These are phyloP conservation scores for Aspergillus fructus DNA, from an alignment of 2,329 filamentous ascomycete genomes.

Conservation along the genomic window DNA sequence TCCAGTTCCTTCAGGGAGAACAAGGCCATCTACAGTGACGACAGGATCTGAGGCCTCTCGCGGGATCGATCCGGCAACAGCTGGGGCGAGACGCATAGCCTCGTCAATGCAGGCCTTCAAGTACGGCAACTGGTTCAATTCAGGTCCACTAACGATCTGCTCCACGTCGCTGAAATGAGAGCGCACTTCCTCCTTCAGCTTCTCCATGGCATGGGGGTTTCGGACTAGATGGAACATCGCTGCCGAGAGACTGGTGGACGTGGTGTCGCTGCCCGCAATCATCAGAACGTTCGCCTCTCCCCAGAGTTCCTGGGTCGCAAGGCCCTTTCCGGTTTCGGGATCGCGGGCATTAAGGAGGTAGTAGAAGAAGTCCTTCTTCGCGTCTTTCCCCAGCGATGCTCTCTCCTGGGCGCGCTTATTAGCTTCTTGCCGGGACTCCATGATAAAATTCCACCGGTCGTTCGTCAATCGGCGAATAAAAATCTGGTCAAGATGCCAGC, in stretches of 20 bases:
- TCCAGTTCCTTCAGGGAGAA: constrained; percentile 54
- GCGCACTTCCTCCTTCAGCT: constrained; percentile 38
- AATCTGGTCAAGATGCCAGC: constrained; percentile 65
- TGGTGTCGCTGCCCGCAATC: constrained; percentile 71
- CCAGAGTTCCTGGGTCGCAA: constrained; percentile 67
- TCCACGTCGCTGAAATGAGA: constrained; percentile 34
- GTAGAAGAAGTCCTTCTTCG: constrained; percentile 74
- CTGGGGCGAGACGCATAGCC: constrained; percentile 40
- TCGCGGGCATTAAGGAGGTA: constrained; percentile 71
- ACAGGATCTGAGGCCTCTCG: constrained; percentile 41
- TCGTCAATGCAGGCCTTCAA: constrained; percentile 45
- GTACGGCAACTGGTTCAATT: constrained; percentile 38
- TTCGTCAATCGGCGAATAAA: constrained; percentile 67
- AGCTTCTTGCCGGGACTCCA: constrained; percentile 67
- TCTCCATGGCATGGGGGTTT: constrained; percentile 29
- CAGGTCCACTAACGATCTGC: constrained; percentile 36
- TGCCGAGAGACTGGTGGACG: constrained; percentile 59
- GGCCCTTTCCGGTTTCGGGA: constrained; percentile 67
- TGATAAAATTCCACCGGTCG: constrained; percentile 68
- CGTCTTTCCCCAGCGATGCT: constrained; percentile 60
- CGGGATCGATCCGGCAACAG: constrained; percentile 38
- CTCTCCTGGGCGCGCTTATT: constrained; percentile 61
- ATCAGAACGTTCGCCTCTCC: constrained; percentile 70
- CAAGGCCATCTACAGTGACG: constrained; percentile 37
- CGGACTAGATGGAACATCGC: constrained; percentile 43